A percentile compares a stretch with the other conserved stretches of the same genome.
Conservation (phyloP, 75 land plant genomes). For the Chamaecyparis obtusa region DNA sequence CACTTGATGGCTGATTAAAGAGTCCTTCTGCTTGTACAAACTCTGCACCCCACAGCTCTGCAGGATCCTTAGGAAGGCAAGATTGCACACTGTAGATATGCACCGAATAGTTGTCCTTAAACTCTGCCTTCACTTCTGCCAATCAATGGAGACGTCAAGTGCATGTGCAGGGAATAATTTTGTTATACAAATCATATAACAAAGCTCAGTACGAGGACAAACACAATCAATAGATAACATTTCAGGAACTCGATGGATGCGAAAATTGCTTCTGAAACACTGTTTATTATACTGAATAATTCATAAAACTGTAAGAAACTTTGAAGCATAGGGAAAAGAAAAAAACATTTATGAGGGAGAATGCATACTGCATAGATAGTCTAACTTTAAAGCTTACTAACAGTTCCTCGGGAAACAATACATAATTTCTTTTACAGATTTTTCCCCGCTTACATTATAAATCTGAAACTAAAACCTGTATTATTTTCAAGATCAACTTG, state of each 20-base stretch:
- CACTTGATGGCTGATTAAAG: constrained; percentile 64
- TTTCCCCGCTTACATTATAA: background rate
- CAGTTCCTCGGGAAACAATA: background rate
- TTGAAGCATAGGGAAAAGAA: background rate
- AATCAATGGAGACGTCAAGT: background rate
- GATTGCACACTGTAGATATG: constrained; percentile 93
- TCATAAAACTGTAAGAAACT: background rate
- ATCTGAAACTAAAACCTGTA: background rate
- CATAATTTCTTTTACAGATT: background rate
- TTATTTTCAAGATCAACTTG: background rate
- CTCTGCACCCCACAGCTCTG: constrained; percentile 79
- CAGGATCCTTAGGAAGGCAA: constrained; percentile 80
- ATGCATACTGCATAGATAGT: background rate
- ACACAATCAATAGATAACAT: background rate
- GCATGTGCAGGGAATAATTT: background rate
- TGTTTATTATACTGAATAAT: background rate
- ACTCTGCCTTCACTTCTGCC: constrained; percentile 63
- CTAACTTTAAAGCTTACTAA: background rate
- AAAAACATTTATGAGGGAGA: background rate
- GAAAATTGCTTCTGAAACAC: background rate
- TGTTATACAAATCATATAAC: background rate
- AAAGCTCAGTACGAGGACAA: background rate
- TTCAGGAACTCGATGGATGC: background rate
- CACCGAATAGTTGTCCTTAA: constrained; percentile 55
- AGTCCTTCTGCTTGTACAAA: constrained; percentile 82